phyloP scores from a whole-genome alignment of 2,329 filamentous ascomycete species.

The Calonectria leucothoes region DNA sequence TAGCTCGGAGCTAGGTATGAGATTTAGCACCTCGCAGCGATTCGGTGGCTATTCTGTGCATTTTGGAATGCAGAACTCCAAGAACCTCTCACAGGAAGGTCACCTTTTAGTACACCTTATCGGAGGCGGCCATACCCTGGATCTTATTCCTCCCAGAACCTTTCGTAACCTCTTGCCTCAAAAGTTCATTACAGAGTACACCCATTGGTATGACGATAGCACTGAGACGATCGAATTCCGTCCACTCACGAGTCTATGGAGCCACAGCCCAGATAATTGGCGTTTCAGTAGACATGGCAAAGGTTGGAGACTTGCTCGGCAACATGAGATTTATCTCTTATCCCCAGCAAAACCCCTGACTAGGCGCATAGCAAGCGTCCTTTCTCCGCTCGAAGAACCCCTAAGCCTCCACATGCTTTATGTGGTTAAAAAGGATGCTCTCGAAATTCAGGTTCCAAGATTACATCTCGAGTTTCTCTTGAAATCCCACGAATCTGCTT shows the following conservation, averaged over 20 bases:
- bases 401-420: constrained; percentile 24
- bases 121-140: constrained; percentile 11
- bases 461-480: constrained; percentile 23
- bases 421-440: fast-evolving
- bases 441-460: constrained; percentile 37
- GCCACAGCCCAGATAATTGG: constrained; percentile 33
- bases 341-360: constrained; percentile 1
- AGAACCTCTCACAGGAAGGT: constrained; percentile 2
- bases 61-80: constrained; percentile 51
- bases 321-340: not conserved
- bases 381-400: constrained; percentile 18
- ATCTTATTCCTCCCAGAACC: constrained; percentile 49
- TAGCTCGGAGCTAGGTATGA: constrained; percentile 44
- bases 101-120: constrained; percentile 49
- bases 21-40: constrained; percentile 51
- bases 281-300: constrained; percentile 29
- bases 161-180: constrained; percentile 47
- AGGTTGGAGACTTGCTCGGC: constrained; percentile 10
- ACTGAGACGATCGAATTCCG: constrained; percentile 48
- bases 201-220: constrained; percentile 59
- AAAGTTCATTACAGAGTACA: constrained; percentile 51
- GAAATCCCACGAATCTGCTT: not conserved
- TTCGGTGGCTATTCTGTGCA: constrained; percentile 37
- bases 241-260: constrained; percentile 41
- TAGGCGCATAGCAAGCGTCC: not conserved